Evolutionary conservation across 768 basidiomycete genomes (phyloP).

Genomic region (Suillus discolor): DNA sequence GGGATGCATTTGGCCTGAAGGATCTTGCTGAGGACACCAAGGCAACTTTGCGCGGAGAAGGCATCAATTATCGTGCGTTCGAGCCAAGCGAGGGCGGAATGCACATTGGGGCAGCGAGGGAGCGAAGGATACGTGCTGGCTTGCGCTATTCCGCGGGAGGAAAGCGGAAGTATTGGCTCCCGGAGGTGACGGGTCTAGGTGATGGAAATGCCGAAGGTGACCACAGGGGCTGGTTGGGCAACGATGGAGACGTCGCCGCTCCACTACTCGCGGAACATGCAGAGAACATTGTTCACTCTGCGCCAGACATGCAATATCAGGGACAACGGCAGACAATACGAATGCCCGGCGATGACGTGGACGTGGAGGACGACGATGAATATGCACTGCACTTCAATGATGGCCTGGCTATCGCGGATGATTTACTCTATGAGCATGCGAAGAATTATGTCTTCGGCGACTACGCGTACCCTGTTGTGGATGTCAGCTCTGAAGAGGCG

Average conservation of each 20-base stretch:
- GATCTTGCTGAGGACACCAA: constrained; percentile 89
- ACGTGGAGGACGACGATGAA: constrained; percentile 38
- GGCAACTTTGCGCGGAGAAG: constrained; percentile 80
- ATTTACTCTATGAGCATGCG: constrained; percentile 75
- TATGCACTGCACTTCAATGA: constrained; percentile 31
- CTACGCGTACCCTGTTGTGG: constrained; percentile 88
- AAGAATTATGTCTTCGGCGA: constrained; percentile 85
- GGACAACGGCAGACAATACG: constrained; percentile 17
- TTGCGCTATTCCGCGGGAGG: constrained; percentile 92
- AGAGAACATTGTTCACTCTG: constrained; percentile 64
- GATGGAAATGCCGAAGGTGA: constrained; percentile 32
- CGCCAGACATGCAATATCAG: constrained; percentile 50
- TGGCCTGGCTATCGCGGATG: constrained; percentile 54
- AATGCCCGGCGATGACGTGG: constrained; percentile 29
- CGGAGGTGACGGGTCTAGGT: constrained; percentile 54
- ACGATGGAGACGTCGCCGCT: constrained; percentile 65
- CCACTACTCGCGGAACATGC: constrained; percentile 71
- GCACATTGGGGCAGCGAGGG: constrained; percentile 87
- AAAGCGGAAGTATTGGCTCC: constrained; percentile 94
- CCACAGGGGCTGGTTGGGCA: constrained; percentile 39
- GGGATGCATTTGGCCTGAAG: constrained; percentile 84
- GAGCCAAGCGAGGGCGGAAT: constrained; percentile 94
- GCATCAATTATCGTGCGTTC: constrained; percentile 95
- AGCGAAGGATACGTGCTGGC: constrained; percentile 87
- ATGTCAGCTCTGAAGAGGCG: constrained; percentile 66